Evolutionary conservation across 352 stramenopile species (phyloP).

Genomic region (Phytophthora pini): DNA sequence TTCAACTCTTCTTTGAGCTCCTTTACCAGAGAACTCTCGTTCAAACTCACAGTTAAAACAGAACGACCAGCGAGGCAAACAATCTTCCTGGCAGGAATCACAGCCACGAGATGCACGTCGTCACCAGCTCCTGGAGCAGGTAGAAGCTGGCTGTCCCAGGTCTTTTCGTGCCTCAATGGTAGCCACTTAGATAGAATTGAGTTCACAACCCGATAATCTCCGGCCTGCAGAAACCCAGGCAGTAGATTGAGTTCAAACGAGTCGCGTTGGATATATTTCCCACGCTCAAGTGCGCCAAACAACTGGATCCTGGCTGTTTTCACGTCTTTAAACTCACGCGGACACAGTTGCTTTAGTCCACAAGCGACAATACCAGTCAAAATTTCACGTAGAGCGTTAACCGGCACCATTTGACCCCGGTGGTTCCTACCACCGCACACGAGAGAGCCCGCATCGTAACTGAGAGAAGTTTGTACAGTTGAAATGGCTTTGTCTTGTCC

Average conservation of each 20-base stretch:
- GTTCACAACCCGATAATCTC: not conserved
- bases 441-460: not conserved
- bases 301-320: not conserved
- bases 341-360: not conserved
- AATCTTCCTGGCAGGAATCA: not conserved
- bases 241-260: slow-evolving; percentile 1
- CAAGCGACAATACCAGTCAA: not conserved
- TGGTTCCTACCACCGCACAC: not conserved
- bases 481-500: not conserved
- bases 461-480: not conserved
- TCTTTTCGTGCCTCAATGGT: not conserved
- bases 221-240: not conserved
- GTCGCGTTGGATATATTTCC: not conserved
- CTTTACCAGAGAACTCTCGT: not conserved
- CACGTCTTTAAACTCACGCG: not conserved
- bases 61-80: not conserved
- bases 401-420: not conserved
- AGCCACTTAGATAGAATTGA: not conserved
- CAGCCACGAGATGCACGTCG: not conserved
- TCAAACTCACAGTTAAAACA: not conserved
- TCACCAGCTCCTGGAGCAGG: not conserved
- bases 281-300: not conserved
- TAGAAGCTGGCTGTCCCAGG: not conserved
- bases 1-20: not conserved
- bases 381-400: not conserved